Percentiles rank a stretch among this genome's conserved stretches.
Conservation (phyloP, 2,329 filamentous ascomycete genomes). For the Neobulgaria alba region DNA sequence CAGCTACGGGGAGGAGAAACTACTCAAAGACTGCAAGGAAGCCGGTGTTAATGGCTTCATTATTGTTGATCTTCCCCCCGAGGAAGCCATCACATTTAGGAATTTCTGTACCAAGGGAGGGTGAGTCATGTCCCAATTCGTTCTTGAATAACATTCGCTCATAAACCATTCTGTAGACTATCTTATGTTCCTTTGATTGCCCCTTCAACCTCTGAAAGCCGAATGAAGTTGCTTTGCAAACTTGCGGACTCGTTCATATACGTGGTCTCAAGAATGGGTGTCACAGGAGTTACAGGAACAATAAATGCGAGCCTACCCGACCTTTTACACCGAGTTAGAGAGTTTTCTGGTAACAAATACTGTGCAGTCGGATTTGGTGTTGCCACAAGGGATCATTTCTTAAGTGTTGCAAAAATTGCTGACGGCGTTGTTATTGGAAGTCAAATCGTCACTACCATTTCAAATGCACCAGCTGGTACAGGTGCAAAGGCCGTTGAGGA, state of each 20-base stretch:
- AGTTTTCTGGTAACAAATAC: conserved; percentile 83
- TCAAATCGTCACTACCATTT: conserved; percentile 80
- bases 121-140: conserved; percentile 35
- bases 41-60: conserved; percentile 95
- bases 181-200: conserved; percentile 97
- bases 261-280: conserved; percentile 93
- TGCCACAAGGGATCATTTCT: conserved; percentile 89
- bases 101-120: conserved; percentile 71
- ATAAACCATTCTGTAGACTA: conserved; percentile 41
- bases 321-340: conserved; percentile 77
- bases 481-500: conserved; percentile 69
- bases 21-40: conserved; percentile 74
- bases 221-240: conserved; percentile 92
- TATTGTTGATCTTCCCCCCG: conserved; percentile 87
- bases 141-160: conserved; percentile 6
- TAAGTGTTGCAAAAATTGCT: conserved; percentile 72
- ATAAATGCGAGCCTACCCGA: conserved; percentile 76
- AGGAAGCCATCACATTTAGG: conserved; percentile 90
- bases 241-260: conserved; percentile 99
- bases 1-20: conserved; percentile 78
- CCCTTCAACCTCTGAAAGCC: conserved; percentile 80
- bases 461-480: conserved; percentile 56
- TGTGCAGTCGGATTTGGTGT: conserved; percentile 94
- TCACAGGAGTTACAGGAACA: conserved; percentile 80
- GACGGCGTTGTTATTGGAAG: conserved; percentile 96